phyloP scores from a whole-genome alignment of 768 basidiomycete species.

The Xerocomus spinulosus region DNA sequence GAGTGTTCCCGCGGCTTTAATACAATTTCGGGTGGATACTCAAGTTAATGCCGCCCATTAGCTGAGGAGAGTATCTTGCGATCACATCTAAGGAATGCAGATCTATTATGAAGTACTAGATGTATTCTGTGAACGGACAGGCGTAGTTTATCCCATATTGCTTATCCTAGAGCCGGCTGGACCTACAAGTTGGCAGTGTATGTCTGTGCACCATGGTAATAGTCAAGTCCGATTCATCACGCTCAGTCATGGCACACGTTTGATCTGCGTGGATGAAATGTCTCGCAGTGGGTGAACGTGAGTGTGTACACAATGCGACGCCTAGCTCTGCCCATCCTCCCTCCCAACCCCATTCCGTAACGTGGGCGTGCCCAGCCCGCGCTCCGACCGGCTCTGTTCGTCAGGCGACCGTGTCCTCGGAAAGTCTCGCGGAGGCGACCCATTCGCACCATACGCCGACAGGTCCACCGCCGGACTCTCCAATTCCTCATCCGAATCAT shows the following conservation, averaged over 20 bases:
- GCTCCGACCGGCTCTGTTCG: conserved; percentile 54
- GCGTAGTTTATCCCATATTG: neutral
- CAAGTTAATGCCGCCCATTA: conserved; percentile 14
- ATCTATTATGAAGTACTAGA: conserved; percentile 49
- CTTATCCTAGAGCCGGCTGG: neutral
- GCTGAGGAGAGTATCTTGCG: conserved; percentile 74
- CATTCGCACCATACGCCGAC: conserved; percentile 17
- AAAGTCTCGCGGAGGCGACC: conserved; percentile 13
- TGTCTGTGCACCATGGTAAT: neutral
- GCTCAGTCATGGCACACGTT: neutral
- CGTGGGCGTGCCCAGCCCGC: conserved; percentile 63
- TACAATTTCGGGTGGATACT: conserved; percentile 1
- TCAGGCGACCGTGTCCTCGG: conserved; percentile 26
- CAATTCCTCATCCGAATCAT: conserved; percentile 38
- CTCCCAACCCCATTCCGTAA: conserved; percentile 44
- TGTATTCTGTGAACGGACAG: neutral
- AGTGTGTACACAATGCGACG: neutral
- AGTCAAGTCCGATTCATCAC: no score
- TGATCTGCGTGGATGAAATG: no score
- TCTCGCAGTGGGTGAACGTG: no score
- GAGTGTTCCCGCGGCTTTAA: conserved; percentile 21
- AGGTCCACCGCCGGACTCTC: conserved; percentile 44
- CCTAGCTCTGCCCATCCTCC: conserved; percentile 18
- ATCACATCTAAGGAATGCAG: conserved; percentile 63
- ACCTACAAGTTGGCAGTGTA: neutral